Percentiles rank a stretch among this genome's conserved stretches.
phyloP scores from a whole-genome alignment of 1,139 yeast species.

The Sugiyamaella sp. region DNA sequence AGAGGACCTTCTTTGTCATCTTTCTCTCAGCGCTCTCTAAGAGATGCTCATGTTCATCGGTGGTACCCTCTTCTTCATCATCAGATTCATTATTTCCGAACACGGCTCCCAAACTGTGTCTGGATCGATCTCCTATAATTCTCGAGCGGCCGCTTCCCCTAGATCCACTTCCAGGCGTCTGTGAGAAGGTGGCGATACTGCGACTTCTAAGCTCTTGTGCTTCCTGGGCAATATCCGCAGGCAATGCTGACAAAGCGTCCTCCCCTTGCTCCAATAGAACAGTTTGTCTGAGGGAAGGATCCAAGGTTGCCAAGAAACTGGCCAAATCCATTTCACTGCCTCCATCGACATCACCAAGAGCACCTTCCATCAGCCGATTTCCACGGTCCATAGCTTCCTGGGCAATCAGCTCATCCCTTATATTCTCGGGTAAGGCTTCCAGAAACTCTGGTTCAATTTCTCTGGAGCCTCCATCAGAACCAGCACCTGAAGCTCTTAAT shows the following conservation, averaged over 20 bases:
- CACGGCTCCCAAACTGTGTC: neutral
- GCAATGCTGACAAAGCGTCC: constrained; percentile 38
- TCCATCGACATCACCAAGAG: constrained; percentile 31
- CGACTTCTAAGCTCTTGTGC: constrained; percentile 39
- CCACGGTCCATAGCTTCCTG: constrained; percentile 51
- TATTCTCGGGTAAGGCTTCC: constrained; percentile 74
- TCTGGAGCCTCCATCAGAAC: constrained; percentile 47
- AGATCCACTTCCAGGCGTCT: constrained; percentile 12
- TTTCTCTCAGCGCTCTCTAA: constrained; percentile 27
- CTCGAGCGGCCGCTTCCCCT: constrained; percentile 16
- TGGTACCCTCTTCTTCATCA: constrained; percentile 31
- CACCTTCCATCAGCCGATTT: constrained; percentile 40
- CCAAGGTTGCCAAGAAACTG: constrained; percentile 42
- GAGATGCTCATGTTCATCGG: constrained; percentile 21
- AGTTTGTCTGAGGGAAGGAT: constrained; percentile 43
- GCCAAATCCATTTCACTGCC: constrained; percentile 38
- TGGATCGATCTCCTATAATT: neutral
- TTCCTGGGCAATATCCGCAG: constrained; percentile 41
- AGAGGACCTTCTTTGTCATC: constrained; percentile 29
- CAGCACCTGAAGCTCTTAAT: constrained; percentile 45
- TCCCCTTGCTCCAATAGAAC: constrained; percentile 43
- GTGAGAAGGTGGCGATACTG: constrained; percentile 30
- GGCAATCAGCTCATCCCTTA: constrained; percentile 72
- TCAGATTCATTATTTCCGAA: constrained; percentile 30
- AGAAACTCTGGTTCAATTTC: constrained; percentile 83